phyloP scores from a whole-genome alignment of 2,329 filamentous ascomycete species.

The Penicillium janthinellum region DNA sequence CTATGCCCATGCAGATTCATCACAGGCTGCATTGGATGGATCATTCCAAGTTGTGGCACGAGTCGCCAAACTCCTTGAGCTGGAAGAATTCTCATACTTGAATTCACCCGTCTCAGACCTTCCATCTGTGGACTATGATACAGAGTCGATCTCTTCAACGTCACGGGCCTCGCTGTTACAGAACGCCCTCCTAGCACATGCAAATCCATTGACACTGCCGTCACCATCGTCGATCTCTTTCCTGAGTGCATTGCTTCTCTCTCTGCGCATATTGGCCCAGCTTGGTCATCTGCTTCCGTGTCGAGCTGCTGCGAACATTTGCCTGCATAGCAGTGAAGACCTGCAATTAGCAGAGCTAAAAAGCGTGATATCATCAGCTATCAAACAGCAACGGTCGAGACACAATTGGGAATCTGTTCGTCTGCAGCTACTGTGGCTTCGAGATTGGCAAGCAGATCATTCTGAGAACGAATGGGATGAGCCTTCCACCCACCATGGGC shows the following conservation, averaged over 20 bases:
- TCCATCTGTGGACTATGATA: conserved; percentile 34
- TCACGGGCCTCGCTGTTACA: conserved; percentile 45
- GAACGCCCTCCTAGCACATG: conserved; percentile 41
- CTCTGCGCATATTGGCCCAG: conserved; percentile 42
- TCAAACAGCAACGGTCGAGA: conserved; percentile 47
- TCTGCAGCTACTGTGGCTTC: conserved; percentile 60
- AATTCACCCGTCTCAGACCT: conserved; percentile 25
- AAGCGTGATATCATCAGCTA: conserved; percentile 54
- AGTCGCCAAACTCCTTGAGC: conserved; percentile 53
- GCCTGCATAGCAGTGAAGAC: conserved; percentile 54
- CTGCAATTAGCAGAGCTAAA: conserved; percentile 57
- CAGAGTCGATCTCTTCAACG: conserved; percentile 38
- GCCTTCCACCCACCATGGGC: conserved; percentile 42
- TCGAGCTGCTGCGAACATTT: conserved; percentile 49
- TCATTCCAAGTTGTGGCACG: conserved; percentile 54
- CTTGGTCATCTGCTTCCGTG: conserved; percentile 43
- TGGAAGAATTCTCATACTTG: conserved; percentile 48
- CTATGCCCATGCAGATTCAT: conserved; percentile 55
- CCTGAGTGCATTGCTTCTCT: conserved; percentile 44
- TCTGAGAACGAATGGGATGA: conserved; percentile 24
- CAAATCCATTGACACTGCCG: conserved; percentile 47
- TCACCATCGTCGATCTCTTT: conserved; percentile 44
- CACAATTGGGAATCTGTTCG: conserved; percentile 54
- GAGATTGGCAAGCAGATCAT: conserved; percentile 55
- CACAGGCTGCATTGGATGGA: conserved; percentile 48